phyloP scores from a whole-genome alignment of 1,139 yeast species.

The Lodderomyces orthopsilosis region DNA sequence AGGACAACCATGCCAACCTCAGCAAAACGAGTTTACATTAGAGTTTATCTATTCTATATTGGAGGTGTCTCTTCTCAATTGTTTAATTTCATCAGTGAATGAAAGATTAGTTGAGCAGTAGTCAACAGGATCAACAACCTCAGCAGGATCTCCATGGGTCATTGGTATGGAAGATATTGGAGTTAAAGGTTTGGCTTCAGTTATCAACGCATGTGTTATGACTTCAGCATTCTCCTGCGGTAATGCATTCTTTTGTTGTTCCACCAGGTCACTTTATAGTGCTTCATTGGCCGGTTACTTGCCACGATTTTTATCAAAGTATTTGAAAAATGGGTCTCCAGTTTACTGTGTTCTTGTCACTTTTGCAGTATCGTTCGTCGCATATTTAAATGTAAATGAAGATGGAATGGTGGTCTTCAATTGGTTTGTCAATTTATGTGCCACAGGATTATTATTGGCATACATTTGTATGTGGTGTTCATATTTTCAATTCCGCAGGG shows the following conservation, averaged over 20 bases:
- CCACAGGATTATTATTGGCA: constrained; percentile 53
- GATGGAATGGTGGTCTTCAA: constrained; percentile 31
- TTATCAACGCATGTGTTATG: constrained; percentile 35
- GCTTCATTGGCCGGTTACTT: constrained; percentile 38
- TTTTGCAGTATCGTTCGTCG: constrained; percentile 23
- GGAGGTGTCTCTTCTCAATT: constrained; percentile 40
- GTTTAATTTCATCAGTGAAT: constrained; percentile 33
- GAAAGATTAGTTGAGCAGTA: constrained; percentile 26
- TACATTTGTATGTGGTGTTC: constrained; percentile 51
- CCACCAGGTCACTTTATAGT: constrained; percentile 35
- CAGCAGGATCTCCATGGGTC: constrained; percentile 42
- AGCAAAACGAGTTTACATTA: constrained; percentile 32
- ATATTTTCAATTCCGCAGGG: constrained; percentile 40
- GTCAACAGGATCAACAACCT: constrained; percentile 25
- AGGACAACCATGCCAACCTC: constrained; percentile 33
- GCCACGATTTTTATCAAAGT: constrained; percentile 34
- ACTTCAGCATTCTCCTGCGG: constrained; percentile 42
- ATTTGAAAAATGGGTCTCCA: constrained; percentile 36
- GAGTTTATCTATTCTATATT: constrained; percentile 29
- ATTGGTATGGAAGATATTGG: constrained; percentile 37
- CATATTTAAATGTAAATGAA: constrained; percentile 28
- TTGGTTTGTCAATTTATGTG: constrained; percentile 42
- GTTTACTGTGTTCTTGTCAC: constrained; percentile 29
- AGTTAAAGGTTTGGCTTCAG: constrained; percentile 33
- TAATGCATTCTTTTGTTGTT: constrained; percentile 35